Evolutionary conservation across 352 stramenopile genomes (phyloP), one percentile per base, ranked within the genome.

Genomic region (Aphanomyces invadans): DNA sequence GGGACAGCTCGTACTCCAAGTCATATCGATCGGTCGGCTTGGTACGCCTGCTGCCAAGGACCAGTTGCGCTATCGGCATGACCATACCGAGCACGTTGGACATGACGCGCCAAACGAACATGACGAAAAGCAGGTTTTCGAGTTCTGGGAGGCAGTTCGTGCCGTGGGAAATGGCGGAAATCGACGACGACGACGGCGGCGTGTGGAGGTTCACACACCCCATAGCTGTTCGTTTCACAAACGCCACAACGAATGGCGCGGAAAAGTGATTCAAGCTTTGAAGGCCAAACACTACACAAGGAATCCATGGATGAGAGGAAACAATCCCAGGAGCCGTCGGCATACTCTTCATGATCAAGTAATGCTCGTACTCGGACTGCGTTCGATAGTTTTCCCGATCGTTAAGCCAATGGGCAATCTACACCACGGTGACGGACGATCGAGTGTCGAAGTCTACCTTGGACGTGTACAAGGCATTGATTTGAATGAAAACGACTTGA

Each of bases 211-310:
- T 36, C 25, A 38, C 45, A 25, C 55, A 64, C n/a, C 55, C 55
- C 23, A 64, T n/a, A 7, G 55, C 38, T 5, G 36, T 26, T 10
- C 31, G 5, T 21, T 64, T 64, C 0, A 54, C 55, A 46, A 86
- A 70, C 59, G 72, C 61, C 0, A 83, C 25, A 12, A 83, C 39
- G 5, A 77, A 46, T 12, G 83, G 57, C 9, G 72, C 76, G 10
- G 72, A 68, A 29, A 76, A 82, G 1, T 69, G 76, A 54, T 79
- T 76, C 42, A 76, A 31, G 21, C 76, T 29, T 48, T 84, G 73
- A 31, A 86, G 62, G 4, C 36, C 55, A 63, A 86, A 83, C 17
- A 83, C 36, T 57, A 66, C 23, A 38, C 4, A 25, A 52, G 19
- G 21, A 25, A 52, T 42, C 7, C 49, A 57, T 2, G 36, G 23